phyloP scores from a whole-genome alignment of 1,284 basidiomycete genomes.

The Marasmius sp. region DNA sequence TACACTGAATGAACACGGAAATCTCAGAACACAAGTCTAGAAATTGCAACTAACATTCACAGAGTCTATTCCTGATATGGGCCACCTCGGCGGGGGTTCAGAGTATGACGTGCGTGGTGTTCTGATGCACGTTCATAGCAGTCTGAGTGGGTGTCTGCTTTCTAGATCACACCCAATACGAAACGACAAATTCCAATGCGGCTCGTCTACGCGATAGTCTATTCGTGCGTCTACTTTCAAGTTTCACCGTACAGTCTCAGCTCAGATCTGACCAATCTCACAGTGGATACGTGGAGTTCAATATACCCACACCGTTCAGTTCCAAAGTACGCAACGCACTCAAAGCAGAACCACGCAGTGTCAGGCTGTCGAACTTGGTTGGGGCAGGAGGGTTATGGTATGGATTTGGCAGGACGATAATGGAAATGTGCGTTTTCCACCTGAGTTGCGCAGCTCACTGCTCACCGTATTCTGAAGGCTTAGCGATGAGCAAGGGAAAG shows the following conservation, averaged over 20 bases:
- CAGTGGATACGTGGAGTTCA: conserved; percentile 86
- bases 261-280: conserved; percentile 1
- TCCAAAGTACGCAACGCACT: conserved; percentile 79
- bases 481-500: conserved; percentile 66
- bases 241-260: background rate
- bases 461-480: conserved; percentile 42
- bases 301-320: conserved; percentile 76
- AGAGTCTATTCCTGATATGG: conserved; percentile 81
- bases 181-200: conserved; percentile 85
- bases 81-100: conserved; percentile 81
- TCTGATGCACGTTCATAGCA: conserved; percentile 2
- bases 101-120: conserved; percentile 72
- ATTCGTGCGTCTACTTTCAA: conserved; percentile 58
- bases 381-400: conserved; percentile 91
- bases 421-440: conserved; percentile 62
- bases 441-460: background rate
- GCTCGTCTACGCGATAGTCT: conserved; percentile 81
- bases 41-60: conserved; percentile 92
- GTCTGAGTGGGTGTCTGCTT: conserved; percentile 6
- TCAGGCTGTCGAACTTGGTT: conserved; percentile 76
- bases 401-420: conserved; percentile 81
- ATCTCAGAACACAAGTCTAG: conserved; percentile 37
- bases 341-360: conserved; percentile 80
- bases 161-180: conserved; percentile 68
- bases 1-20: background rate